Evolutionary conservation across 2,329 filamentous ascomycete species (phyloP).

Genomic region (Xylariaceae sp.): DNA sequence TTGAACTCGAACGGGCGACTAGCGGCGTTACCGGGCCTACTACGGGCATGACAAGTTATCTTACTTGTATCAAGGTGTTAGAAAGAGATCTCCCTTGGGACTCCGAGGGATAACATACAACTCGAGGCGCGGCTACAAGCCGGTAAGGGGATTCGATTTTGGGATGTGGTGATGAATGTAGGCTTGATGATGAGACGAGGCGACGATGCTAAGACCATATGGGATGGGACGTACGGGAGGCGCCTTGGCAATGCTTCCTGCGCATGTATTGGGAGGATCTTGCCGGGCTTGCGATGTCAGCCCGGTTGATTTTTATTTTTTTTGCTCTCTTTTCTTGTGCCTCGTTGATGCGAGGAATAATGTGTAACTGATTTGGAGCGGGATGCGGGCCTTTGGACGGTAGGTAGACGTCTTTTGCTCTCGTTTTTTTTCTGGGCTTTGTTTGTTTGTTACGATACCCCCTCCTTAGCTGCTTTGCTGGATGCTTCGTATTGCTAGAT

Average conservation of each 20-base stretch:
- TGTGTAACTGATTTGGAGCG: background rate
- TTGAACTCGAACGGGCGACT: constrained; percentile 56
- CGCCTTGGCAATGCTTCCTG: no score
- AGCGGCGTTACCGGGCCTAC: constrained; percentile 22
- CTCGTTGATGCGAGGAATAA: background rate
- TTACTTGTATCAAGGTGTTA: constrained; percentile 33
- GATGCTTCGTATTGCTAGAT: no score
- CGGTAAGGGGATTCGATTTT: background rate
- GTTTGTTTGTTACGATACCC: background rate
- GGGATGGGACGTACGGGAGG: background rate
- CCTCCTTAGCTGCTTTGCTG: no score
- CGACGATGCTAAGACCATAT: background rate
- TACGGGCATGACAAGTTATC: constrained; percentile 30
- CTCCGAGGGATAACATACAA: constrained; percentile 22
- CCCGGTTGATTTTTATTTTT: background rate
- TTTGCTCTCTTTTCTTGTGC: background rate
- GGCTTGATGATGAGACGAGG: background rate
- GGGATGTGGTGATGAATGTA: background rate
- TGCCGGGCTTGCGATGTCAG: background rate
- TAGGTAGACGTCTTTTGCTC: background rate
- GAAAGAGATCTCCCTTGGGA: constrained; percentile 35
- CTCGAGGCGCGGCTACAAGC: background rate
- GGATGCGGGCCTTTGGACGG: no score
- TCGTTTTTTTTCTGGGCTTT: background rate
- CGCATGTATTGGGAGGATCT: background rate